Evolutionary conservation across 1,284 basidiomycete species (phyloP).

Genomic region (Hemileia vastatrix): DNA sequence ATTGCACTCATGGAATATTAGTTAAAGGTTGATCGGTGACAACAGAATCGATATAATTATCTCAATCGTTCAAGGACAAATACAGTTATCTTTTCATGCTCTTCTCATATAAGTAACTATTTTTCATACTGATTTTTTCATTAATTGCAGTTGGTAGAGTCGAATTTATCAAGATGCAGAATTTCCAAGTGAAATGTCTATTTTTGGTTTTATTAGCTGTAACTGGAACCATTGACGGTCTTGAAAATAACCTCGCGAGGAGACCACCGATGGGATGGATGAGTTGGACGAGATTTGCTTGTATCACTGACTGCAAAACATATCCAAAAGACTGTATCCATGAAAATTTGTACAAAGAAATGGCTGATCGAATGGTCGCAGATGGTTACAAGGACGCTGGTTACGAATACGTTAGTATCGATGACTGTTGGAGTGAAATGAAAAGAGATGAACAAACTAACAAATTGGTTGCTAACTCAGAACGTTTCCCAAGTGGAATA

Average conservation of each 20-base stretch:
- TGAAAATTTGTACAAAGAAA: slow-evolving; percentile 45
- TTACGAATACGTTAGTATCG: slow-evolving; percentile 45
- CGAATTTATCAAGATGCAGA: too few species aligned
- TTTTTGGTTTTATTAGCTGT: too few species aligned
- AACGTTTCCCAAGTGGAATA: slow-evolving; percentile 47
- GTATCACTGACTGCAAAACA: background rate
- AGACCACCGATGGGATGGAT: slow-evolving; percentile 52
- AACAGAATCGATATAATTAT: too few species aligned
- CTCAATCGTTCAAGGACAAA: too few species aligned
- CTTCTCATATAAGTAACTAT: too few species aligned
- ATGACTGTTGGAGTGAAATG: slow-evolving; percentile 51
- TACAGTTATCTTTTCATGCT: too few species aligned
- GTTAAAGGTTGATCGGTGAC: too few species aligned
- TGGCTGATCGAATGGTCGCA: slow-evolving; percentile 45
- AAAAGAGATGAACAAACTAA: slow-evolving; percentile 46
- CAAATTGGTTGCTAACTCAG: slow-evolving; percentile 48
- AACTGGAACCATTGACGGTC: too few species aligned
- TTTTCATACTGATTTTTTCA: too few species aligned
- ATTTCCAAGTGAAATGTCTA: too few species aligned
- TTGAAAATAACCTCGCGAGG: slow-evolving; percentile 47
- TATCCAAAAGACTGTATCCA: slow-evolving; percentile 45
- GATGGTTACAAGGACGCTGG: slow-evolving; percentile 46
- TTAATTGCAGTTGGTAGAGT: too few species aligned
- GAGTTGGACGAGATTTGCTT: slow-evolving; percentile 48
- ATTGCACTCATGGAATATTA: too few species aligned